These are phyloP conservation scores for Dothideomycetes sp. DNA, from an alignment of 2,329 filamentous ascomycete species.

Conservation along the genomic window DNA sequence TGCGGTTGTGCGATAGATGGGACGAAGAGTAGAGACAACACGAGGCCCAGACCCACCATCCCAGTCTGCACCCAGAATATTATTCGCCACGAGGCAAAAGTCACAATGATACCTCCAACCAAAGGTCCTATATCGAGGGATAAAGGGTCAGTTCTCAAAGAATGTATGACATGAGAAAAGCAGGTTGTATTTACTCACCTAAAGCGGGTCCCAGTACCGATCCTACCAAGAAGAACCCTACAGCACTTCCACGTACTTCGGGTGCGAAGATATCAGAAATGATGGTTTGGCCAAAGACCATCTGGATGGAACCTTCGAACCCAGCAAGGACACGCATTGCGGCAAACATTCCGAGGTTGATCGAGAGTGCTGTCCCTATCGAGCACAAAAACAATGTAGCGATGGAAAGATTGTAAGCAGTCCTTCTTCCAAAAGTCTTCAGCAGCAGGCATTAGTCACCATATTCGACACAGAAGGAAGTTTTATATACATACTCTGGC, in stretches of 20 bases:
- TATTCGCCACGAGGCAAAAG: slow-evolving; percentile 60
- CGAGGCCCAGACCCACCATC: slow-evolving; percentile 48
- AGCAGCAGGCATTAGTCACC: slow-evolving; percentile 5
- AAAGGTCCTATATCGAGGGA: slow-evolving; percentile 46
- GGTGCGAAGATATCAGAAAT: slow-evolving; percentile 44
- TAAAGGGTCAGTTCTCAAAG: background rate
- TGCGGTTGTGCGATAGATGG: slow-evolving; percentile 27
- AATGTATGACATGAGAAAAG: background rate
- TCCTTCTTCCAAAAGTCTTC: slow-evolving; percentile 30
- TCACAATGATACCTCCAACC: slow-evolving; percentile 64
- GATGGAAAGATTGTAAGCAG: slow-evolving; percentile 46
- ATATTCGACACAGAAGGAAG: background rate
- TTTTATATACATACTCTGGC: slow-evolving; percentile 27
- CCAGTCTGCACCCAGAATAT: slow-evolving; percentile 68
- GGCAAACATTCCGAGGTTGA: slow-evolving; percentile 59
- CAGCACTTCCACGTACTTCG: slow-evolving; percentile 53
- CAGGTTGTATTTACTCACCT: slow-evolving; percentile 29
- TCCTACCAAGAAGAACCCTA: slow-evolving; percentile 63
- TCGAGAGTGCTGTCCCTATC: slow-evolving; percentile 59
- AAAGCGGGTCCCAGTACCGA: slow-evolving; percentile 56
- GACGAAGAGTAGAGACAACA: slow-evolving; percentile 54
- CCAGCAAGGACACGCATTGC: slow-evolving; percentile 63
- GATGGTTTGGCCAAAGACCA: slow-evolving; percentile 53
- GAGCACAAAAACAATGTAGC: slow-evolving; percentile 56
- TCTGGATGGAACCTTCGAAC: slow-evolving; percentile 64